Evolutionary conservation across 768 basidiomycete species (phyloP), one percentile per base, ranked within the genome.

Genomic region (Hydnomerulius pinastri): DNA sequence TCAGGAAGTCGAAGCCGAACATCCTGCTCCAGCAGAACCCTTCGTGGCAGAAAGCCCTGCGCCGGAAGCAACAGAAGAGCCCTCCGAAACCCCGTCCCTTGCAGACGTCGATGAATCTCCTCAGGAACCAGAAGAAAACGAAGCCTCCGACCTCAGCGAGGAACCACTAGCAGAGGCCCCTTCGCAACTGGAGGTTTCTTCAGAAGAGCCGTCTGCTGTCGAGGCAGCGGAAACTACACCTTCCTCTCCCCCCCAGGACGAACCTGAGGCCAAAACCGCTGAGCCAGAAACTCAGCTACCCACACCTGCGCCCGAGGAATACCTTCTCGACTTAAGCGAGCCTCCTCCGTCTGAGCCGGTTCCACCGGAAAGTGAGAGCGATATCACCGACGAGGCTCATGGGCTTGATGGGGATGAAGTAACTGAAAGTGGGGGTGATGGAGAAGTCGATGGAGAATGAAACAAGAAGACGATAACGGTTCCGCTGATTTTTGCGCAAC

Each of bases 381-480:
- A 70, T 62, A 70, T 68, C 58, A 64, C 66, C 53, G 68, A 70
- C 35, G 66, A 70, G 46, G 61, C 43, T 37, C 52, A 39, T 47
- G 60, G 30, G 36, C 36, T 27, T 46, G 64, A 47, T 43, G 55
- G 47, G 28, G 43, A 68, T 57, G 59, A 66, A 50, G 39, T 45
- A 40, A 49, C 7, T 37, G 47, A 28, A 36, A 48, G 33, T 33
- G 59, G 44, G 44, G 58, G 55, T 53, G 54, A 56, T 46, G 51
- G 55, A 54, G 49, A 42, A 20, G 50, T 33, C 6, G 30, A 27
- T 54, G 37, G 43, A 17, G 45, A 50, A 53, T 51, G 46, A 25
- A 44, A 39, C 38, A 44, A 20, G 40, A 10, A 27, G 35, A 17
- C 32, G 23, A 29, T 4, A 41, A 54, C 61, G 61, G 64, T 55